Conservation (phyloP, 179 eudicot species). For the Beta corolliflora region DNA sequence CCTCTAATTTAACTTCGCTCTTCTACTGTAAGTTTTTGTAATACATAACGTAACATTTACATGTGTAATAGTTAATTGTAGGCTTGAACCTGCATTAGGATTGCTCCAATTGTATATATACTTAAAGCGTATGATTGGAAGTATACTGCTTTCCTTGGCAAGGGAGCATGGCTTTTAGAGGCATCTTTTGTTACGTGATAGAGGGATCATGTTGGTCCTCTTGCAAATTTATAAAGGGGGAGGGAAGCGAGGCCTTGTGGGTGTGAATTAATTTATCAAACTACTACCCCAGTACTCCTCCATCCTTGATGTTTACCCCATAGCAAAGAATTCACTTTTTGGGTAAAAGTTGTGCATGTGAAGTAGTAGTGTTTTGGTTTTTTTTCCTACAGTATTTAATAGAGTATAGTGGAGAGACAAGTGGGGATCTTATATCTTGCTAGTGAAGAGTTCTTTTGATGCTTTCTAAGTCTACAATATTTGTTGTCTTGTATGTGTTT, state of each 20-base stretch:
- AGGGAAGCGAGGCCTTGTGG: background rate
- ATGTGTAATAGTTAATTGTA: background rate
- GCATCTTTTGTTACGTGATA: too few species aligned
- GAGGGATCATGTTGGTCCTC: background rate
- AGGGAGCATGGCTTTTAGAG: background rate
- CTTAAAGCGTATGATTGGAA: background rate
- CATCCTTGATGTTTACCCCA: too few species aligned
- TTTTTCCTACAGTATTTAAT: too few species aligned
- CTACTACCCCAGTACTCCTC: too few species aligned
- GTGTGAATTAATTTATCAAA: background rate
- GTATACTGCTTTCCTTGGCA: background rate
- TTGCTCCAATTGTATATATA: background rate
- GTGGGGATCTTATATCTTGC: background rate
- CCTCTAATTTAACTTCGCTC: background rate
- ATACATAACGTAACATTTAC: background rate
- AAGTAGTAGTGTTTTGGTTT: too few species aligned
- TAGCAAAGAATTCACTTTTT: too few species aligned
- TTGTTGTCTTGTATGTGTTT: slow-evolving; percentile 17
- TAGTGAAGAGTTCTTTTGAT: background rate
- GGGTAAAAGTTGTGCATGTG: too few species aligned
- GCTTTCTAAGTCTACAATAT: background rate
- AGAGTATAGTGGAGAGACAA: too few species aligned
- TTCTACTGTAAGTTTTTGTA: background rate
- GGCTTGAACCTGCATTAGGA: background rate
- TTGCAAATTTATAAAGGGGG: background rate